These are phyloP conservation scores for Colletotrichum lupini DNA, from an alignment of 2,329 filamentous ascomycete genomes.

Conservation along the genomic window DNA sequence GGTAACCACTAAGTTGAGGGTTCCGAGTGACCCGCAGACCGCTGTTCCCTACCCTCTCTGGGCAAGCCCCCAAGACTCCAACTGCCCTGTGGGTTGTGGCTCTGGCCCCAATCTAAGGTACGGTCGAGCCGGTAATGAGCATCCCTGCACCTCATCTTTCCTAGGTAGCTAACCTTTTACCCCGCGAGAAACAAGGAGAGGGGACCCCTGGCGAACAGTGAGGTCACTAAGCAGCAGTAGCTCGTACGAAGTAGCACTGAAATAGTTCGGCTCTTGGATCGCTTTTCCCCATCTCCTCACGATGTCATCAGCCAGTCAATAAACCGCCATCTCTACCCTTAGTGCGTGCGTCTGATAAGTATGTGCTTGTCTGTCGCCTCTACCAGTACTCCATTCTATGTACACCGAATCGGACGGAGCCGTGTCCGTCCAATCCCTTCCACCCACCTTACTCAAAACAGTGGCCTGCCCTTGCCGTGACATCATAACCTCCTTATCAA, in stretches of 20 bases:
- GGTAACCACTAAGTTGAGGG: neutral
- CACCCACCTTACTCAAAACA: constrained; percentile 6
- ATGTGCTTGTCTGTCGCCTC: neutral
- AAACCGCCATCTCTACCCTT: neutral
- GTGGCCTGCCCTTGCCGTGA: neutral
- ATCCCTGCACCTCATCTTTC: constrained; percentile 6
- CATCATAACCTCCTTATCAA: constrained; percentile 16
- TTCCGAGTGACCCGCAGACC: constrained; percentile 30
- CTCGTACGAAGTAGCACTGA: neutral
- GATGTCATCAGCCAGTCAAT: neutral
- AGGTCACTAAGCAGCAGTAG: constrained; percentile 10
- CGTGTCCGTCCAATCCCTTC: neutral
- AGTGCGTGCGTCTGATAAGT: neutral
- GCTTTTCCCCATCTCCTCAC: constrained; percentile 3
- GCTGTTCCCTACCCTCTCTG: constrained; percentile 3
- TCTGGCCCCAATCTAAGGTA: neutral
- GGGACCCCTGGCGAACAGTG: constrained; percentile 20
- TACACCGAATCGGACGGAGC: neutral
- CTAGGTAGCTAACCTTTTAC: constrained; percentile 2
- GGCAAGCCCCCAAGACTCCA: neutral
- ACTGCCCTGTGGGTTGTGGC: neutral
- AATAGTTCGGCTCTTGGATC: neutral
- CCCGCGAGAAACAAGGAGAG: constrained; percentile 20
- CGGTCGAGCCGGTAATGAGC: constrained; percentile 12
- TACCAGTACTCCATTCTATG: neutral